Evolutionary conservation across 169 alveolate species (phyloP), one percentile per base, ranked within the genome.

Genomic region (Plasmodium gonderi): DNA sequence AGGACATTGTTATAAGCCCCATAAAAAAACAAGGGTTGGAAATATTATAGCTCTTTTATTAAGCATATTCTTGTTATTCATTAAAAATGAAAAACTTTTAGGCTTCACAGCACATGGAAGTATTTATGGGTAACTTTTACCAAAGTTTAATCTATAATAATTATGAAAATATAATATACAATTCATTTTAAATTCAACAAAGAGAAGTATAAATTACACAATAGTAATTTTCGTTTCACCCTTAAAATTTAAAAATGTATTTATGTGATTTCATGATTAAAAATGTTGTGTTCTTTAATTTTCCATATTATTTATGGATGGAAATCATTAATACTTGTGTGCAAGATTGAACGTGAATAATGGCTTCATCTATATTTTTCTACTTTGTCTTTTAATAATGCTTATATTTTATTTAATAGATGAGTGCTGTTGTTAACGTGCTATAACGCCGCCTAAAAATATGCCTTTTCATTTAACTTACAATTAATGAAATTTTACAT

Each of bases 331-430:
- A 3, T 60, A 60, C 4, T 36, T 60, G 38, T 20, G 33, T 60
- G 26, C 33, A 60, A 60, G 17, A 20, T 36, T 60, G 33, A 60
- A 20, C n/a, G 7, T 20, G 72, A 36, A 29, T 6, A 60, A 60
- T 60, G 26, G 72, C 40, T 60, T n/a, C n/a, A n/a, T n/a, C n/a
- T 29, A 60, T 60, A 60, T 60, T 23, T 23, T n/a, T 17, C 26
- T 60, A 60, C 26, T 60, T 60, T n/a, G 72, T 60, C 72, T 60
- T 60, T 60, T 17, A 60, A 60, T 60, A 60, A 60, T 60, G 72
- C 9, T 23, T 60, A 23, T 60, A 60, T 60, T 60, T 60, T 29
- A 29, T 36, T n/a, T 60, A 60, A 20, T 12, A 60, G 17, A 29
- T 36, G 0, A 29, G 26, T 23, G 26, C 72, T 60, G 26, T 14